Evolutionary conservation across 176 grass and related monocot species (phyloP).

Genomic region (Eremochloa ophiuroides): DNA sequence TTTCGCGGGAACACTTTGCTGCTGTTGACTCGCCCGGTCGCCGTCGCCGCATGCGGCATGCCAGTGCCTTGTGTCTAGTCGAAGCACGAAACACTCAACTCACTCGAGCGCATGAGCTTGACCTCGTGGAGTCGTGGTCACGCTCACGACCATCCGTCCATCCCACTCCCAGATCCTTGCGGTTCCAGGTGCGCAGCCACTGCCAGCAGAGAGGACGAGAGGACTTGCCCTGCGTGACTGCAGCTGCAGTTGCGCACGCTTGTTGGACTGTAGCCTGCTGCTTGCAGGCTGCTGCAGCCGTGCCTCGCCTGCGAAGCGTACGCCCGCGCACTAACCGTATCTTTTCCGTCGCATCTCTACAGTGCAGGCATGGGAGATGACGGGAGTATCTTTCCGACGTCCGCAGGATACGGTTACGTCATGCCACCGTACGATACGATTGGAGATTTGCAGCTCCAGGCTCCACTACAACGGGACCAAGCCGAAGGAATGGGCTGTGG

Average conservation of each 20-base stretch:
- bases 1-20: neutral
- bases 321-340: neutral
- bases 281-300: too few relatives aligned
- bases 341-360: slow-evolving; percentile 15
- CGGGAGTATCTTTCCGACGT: slow-evolving; percentile 19
- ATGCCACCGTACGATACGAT: neutral
- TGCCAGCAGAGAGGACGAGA: too few relatives aligned
- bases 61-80: neutral
- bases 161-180: neutral
- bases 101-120: neutral
- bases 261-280: neutral
- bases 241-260: too few relatives aligned
- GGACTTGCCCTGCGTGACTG: too few relatives aligned
- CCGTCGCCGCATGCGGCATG: too few relatives aligned
- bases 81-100: neutral
- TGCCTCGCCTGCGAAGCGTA: neutral
- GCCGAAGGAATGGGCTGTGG: neutral
- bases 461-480: slow-evolving; percentile 17
- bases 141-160: too few relatives aligned
- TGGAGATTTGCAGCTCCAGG: neutral
- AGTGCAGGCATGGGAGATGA: neutral
- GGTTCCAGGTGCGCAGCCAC: neutral
- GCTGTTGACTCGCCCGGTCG: neutral
- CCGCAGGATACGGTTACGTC: slow-evolving; percentile 6
- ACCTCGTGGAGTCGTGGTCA: neutral